These are phyloP conservation scores for Hyaloscypha bicolor DNA, from an alignment of 495 filamentous ascomycete genomes.

Conservation along the genomic window DNA sequence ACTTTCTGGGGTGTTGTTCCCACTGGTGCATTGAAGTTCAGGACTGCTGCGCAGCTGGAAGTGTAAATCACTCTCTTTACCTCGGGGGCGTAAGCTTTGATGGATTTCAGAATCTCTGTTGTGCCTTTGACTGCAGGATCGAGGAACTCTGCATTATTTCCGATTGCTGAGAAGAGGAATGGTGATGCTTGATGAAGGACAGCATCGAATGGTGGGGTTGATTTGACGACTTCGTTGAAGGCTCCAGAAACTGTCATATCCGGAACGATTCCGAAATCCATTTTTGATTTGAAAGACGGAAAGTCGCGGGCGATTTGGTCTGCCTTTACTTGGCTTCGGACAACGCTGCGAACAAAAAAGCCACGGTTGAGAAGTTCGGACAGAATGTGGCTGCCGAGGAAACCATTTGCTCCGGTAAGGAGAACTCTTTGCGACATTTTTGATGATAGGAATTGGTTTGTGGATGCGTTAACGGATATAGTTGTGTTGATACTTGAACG, in stretches of 20 bases:
- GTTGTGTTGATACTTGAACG: too few relatives aligned
- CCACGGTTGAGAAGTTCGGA: conserved; percentile 30
- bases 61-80: conserved; percentile 39
- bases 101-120: conserved; percentile 34
- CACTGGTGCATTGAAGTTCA: conserved; percentile 34
- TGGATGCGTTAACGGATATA: too few relatives aligned
- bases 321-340: conserved; percentile 31
- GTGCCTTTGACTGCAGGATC: conserved; percentile 39
- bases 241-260: conserved; percentile 36
- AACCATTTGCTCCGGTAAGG: conserved; percentile 39
- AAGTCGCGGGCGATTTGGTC: conserved; percentile 21
- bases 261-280: conserved; percentile 37
- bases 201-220: conserved; percentile 36
- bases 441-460: too few relatives aligned
- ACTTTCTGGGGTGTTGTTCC: conserved; percentile 29
- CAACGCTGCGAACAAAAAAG: conserved; percentile 28
- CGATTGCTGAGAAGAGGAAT: conserved; percentile 27
- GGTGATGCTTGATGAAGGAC: conserved; percentile 46
- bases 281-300: conserved; percentile 11
- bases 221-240: conserved; percentile 30
- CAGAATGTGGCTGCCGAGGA: conserved; percentile 38
- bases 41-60: conserved; percentile 39
- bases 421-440: conserved; percentile 28
- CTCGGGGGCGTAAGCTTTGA: conserved; percentile 24
- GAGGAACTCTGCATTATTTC: conserved; percentile 36